A percentile compares a stretch with the other conserved stretches of the same genome.
Conservation (phyloP, 1,139 yeast genomes). For the Debaryomyces sp. region DNA sequence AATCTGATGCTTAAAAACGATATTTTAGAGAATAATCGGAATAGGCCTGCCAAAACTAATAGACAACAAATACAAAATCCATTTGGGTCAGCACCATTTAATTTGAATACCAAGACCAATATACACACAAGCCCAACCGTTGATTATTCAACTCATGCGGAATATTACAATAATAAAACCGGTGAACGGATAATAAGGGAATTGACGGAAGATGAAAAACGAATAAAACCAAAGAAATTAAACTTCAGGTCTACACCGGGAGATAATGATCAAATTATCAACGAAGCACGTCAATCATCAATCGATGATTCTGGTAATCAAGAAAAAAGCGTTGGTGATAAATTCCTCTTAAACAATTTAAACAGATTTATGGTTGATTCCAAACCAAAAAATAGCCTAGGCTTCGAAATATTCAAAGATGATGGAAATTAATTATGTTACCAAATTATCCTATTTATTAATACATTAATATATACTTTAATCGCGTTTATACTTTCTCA, state of each 20-base stretch:
- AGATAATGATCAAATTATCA: conserved; percentile 2
- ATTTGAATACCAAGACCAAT: not conserved
- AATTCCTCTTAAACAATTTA: conserved; percentile 17
- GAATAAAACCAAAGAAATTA: conserved; percentile 31
- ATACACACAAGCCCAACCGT: not conserved
- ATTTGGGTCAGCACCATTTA: not conserved
- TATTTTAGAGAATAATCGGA: not conserved
- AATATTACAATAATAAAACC: conserved; percentile 28
- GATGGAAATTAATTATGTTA: conserved; percentile 1
- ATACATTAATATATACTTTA: not conserved
- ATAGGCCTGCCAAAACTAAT: not conserved
- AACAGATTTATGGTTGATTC: conserved; percentile 14
- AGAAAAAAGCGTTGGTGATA: conserved; percentile 15
- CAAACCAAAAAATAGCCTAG: conserved; percentile 16
- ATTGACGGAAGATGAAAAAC: conserved; percentile 21
- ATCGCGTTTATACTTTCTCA: conserved; percentile 35
- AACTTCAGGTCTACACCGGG: conserved; percentile 18
- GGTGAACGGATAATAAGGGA: conserved; percentile 27
- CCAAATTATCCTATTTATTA: not conserved
- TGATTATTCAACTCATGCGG: conserved; percentile 26
- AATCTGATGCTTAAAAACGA: not conserved
- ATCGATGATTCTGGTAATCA: conserved; percentile 7
- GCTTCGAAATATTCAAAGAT: conserved; percentile 23
- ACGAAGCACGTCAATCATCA: not conserved
- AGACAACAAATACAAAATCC: not conserved